Conservation (phyloP, 1,284 basidiomycete species). For the Cerrena zonata region DNA sequence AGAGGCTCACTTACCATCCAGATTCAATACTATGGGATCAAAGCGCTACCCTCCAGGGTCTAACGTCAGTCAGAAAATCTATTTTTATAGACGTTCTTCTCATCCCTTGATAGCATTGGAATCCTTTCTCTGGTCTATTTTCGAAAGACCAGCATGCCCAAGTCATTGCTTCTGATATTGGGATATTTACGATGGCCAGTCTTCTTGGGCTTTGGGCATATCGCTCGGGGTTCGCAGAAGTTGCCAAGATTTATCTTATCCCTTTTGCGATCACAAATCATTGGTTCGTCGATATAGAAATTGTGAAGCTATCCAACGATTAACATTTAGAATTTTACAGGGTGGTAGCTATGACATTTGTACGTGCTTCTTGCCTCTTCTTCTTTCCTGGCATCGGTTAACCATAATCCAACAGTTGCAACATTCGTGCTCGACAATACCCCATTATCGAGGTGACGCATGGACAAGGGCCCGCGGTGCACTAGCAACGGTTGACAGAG, state of each 20-base stretch:
- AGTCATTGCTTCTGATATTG: constrained; percentile 18
- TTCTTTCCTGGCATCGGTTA: constrained; percentile 23
- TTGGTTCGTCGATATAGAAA: constrained; percentile 29
- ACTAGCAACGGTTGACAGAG: constrained; percentile 54
- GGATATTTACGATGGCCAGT: constrained; percentile 47
- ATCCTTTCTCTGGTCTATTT: constrained; percentile 19
- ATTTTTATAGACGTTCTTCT: constrained; percentile 69
- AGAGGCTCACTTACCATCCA: constrained; percentile 16
- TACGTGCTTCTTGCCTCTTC: constrained; percentile 25
- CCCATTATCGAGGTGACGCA: constrained; percentile 38
- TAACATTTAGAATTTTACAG: too few relatives aligned
- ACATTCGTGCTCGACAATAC: constrained; percentile 39
- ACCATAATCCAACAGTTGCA: constrained; percentile 43
- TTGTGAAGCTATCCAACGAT: background rate
- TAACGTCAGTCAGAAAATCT: constrained; percentile 62
- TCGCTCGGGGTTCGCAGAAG: constrained; percentile 31
- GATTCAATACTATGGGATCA: constrained; percentile 27
- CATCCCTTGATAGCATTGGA: constrained; percentile 65
- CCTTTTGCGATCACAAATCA: constrained; percentile 44
- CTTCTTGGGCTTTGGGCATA: constrained; percentile 39
- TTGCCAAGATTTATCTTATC: constrained; percentile 3
- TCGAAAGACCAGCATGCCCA: background rate
- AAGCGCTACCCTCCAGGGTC: constrained; percentile 32
- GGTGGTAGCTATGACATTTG: constrained; percentile 46
- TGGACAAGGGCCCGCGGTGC: constrained; percentile 58